These are phyloP conservation scores for Glycyrrhiza uralensis DNA, from an alignment of 306 rosid genomes.

Conservation along the genomic window DNA sequence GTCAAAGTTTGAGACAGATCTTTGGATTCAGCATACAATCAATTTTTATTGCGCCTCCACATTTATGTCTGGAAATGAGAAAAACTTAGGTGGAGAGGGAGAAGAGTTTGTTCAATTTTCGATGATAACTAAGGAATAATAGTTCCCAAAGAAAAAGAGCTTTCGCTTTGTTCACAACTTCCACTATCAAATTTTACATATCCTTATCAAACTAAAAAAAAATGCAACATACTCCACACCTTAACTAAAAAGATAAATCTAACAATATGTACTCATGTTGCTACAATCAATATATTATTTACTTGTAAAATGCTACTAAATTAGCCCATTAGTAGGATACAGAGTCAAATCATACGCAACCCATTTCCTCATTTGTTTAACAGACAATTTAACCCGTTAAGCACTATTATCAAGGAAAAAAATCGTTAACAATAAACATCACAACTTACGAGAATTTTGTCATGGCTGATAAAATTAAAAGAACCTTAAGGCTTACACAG, in stretches of 20 bases:
- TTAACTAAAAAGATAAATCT: not conserved
- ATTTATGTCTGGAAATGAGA: not conserved
- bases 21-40: constrained; percentile 14
- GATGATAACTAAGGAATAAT: not conserved
- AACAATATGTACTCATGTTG: not conserved
- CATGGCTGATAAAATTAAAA: constrained; percentile 5
- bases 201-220: not conserved
- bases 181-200: not conserved
- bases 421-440: constrained; percentile 7
- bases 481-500: not conserved
- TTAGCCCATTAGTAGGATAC: not conserved
- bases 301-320: not conserved
- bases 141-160: not conserved
- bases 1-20: constrained; percentile 4
- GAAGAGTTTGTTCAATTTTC: not conserved
- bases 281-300: not conserved
- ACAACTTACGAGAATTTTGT: not conserved
- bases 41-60: not conserved
- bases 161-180: not conserved
- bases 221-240: not conserved
- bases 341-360: not conserved
- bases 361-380: constrained; percentile 5
- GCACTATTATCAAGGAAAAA: constrained; percentile 19
- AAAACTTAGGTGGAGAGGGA: not conserved
- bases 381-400: constrained; percentile 4